Evolutionary conservation across 305 asterid species (phyloP).

Genomic region (Withania somnifera): DNA sequence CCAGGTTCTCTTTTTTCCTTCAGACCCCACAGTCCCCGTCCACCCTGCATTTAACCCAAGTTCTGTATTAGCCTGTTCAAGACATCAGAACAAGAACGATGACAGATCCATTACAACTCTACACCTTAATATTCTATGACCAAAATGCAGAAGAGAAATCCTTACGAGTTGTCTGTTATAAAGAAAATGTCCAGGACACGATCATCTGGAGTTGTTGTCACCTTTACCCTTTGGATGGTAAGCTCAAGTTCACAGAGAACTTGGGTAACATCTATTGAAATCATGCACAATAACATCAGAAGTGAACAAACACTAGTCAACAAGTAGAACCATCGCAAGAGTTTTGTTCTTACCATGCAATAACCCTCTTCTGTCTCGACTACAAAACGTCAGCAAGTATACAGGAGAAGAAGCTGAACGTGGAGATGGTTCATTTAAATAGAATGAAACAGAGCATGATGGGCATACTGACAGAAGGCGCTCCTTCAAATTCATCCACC

Average conservation of each 20-base stretch:
- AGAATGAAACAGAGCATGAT: conserved; percentile 36
- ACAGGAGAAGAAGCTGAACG: conserved; percentile 28
- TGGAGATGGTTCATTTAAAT: conserved; percentile 31
- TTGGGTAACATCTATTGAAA: conserved; percentile 53
- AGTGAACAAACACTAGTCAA: not conserved
- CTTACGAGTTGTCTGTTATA: conserved; percentile 20
- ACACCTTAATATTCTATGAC: not conserved
- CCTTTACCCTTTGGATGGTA: conserved; percentile 66
- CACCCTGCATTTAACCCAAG: not conserved
- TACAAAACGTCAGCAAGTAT: conserved; percentile 50
- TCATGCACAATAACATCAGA: conserved; percentile 3
- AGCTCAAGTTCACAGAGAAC: conserved; percentile 69
- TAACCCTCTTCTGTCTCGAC: conserved; percentile 56
- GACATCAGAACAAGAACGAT: not conserved
- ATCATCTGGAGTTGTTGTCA: conserved; percentile 73
- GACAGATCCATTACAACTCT: not conserved
- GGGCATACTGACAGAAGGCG: conserved; percentile 64
- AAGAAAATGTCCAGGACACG: conserved; percentile 42
- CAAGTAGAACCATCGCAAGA: not conserved
- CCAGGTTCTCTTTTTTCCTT: not conserved
- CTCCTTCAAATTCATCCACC: conserved; percentile 53
- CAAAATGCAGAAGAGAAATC: not conserved
- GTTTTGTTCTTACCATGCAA: conserved; percentile 45
- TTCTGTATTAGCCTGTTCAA: not conserved
- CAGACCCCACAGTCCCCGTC: not conserved